Evolutionary conservation across 2,329 filamentous ascomycete genomes (phyloP), one percentile per base, ranked within the genome.

Genomic region (Alternaria atra): DNA sequence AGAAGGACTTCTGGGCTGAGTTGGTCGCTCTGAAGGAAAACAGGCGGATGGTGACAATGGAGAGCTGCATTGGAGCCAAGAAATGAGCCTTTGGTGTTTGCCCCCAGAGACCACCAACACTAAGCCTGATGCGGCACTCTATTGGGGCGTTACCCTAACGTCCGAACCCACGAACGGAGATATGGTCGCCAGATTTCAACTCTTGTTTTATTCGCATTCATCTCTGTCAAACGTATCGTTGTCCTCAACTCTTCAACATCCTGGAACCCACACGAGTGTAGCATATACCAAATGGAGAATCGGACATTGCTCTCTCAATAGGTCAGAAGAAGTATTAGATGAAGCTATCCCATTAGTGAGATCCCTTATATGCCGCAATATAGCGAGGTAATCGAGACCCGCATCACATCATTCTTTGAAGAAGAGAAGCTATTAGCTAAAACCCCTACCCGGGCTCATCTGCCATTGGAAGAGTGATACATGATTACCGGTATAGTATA

Each of bases 1-100:
- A 60, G 25, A 54, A 51, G 37, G 66, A 68, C 13, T 66, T 67
- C n/a, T 3, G 25, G 12, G 66, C 65, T 15, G 66, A 69, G 32
- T 29, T 69, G n/a, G 23, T 60, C 30, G 68, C 64, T 8, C 42
- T 68, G n/a, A 58, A 52, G 37, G 57, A 67, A 15, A 54, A 57
- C 6, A 48, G 58, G 5, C 58, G 66, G 32, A 50, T 52, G 35
- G 29, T 56, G 7, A 63, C 66, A 0, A 55, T 65, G 40, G 59
- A 53, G 25, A 60, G 50, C 39, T 66, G 63, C 42, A 63, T 67
- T 32, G 67, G 61, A 15, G 23, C 35, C 9, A 52, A 55, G 34
- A 52, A 53, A 15, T 48, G 1, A 42, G 12, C 12, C 5, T 7
- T 15, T 42, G 1, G 39, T 13, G 20, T 20, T 20, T 20, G 20